Evolutionary conservation across 2,329 filamentous ascomycete species (phyloP).

Genomic region (Penicillium corylophilum): DNA sequence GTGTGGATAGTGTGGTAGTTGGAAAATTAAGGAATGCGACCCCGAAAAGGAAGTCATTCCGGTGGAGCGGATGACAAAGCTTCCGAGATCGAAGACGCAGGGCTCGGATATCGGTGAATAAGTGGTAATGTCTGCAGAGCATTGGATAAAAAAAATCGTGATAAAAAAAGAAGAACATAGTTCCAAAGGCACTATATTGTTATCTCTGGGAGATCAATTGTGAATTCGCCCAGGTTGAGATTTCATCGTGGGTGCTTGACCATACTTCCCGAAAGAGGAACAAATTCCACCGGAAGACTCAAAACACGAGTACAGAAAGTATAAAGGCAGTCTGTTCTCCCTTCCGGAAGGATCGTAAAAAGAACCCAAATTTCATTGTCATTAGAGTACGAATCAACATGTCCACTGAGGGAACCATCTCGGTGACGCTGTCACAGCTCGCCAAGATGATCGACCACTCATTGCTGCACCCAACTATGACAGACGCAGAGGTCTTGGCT

Average conservation of each 20-base stretch:
- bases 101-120: neutral
- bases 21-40: neutral
- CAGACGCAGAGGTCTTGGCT: constrained; percentile 52
- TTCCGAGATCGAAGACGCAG: neutral
- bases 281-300: constrained; percentile 1
- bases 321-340: no score
- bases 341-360: neutral
- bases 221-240: neutral
- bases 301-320: neutral
- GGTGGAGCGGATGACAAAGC: neutral
- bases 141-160: no score
- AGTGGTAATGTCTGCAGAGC: neutral
- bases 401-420: constrained; percentile 22
- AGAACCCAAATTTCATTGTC: neutral
- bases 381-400: no score
- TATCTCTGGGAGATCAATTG: no score
- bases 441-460: constrained; percentile 58
- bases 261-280: neutral
- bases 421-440: constrained; percentile 33
- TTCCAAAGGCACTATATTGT: no score
- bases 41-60: constrained; percentile 2
- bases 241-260: neutral
- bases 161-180: no score
- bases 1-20: neutral
- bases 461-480: constrained; percentile 62